Evolutionary conservation across 225 moss, liverwort and hornwort species (phyloP), one percentile per base, ranked within the genome.

Genomic region (Thuidium tamariscinum): DNA sequence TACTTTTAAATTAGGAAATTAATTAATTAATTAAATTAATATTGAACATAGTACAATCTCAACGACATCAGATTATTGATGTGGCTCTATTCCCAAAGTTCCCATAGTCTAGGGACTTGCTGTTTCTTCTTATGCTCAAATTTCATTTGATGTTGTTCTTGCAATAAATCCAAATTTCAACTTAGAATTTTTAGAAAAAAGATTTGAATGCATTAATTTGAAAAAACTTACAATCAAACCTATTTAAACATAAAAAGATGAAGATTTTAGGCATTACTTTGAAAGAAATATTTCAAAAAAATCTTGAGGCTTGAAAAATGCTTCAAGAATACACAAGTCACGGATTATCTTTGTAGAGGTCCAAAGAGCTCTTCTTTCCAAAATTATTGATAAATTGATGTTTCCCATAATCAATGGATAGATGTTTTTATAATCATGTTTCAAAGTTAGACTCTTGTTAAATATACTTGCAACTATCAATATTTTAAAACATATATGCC

Each of bases 171-270:
- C 0, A 71, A 0, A 5, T 44, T 71, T 5, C 5, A 27, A 70
- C 3, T 16, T 15, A 0, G 3, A 71, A 27, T 5, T 44, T 25
- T 41, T 29, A 16, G 13, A 1, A 44, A 71, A 71, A 44, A 29
- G 2, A 44, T 44, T 42, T 29, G 44, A 46, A 46, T 17, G 46
- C n/a, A 71, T 29, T 17, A 29, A 6, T 3, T 17, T 17, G 0
- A 0, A 30, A 0, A 17, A 6, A 0, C 18, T 72, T 46, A 18
- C 10, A 46, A 0, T 11, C 30, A 11, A 30, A 18, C 1, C 4
- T 30, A 41, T 18, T 4, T 1, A 5, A 72, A 46, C 9, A 15
- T 46, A 6, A 18, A 15, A 42, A 29, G 1, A 17, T 72, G 10
- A 30, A 46, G 2, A 18, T 46, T 46, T 29, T 72, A 46, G 18